Conservation (phyloP, 805 yeast species). For the Metschnikowia amazonensis region DNA sequence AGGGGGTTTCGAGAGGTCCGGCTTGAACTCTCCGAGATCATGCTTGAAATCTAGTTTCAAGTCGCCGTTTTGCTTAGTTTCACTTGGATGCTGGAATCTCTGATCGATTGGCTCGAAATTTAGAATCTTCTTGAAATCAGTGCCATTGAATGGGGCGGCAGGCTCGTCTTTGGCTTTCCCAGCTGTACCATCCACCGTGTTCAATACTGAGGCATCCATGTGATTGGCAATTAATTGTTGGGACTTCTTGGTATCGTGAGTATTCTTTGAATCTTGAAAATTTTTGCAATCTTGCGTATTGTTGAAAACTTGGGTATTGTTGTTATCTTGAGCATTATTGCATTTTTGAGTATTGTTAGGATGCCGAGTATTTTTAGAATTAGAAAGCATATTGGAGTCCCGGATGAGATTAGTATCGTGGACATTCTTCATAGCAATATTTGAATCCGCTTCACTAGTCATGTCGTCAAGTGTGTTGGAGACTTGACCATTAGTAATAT, state of each 20-base stretch:
- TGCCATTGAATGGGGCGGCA: not conserved
- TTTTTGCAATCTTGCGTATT: not conserved
- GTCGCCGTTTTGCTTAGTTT: not conserved
- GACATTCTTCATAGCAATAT: no score
- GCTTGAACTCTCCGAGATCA: not conserved
- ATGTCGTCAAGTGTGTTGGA: not conserved
- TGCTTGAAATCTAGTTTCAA: not conserved
- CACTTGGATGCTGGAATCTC: not conserved
- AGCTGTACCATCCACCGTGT: not conserved
- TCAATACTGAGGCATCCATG: not conserved
- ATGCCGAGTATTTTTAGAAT: not conserved
- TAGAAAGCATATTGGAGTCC: not conserved
- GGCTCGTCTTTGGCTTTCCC: not conserved
- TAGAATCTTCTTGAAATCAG: not conserved
- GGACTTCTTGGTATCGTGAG: no score
- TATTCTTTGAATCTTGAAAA: not conserved
- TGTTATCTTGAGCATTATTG: not conserved
- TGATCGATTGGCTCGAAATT: not conserved
- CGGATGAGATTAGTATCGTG: not conserved
- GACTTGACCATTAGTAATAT: not conserved
- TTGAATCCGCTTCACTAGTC: not conserved
- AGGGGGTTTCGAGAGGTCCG: slow-evolving; percentile 1
- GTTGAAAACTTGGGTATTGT: not conserved
- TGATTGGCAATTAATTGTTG: not conserved
- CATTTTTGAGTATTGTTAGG: no score